These are phyloP conservation scores for Copromyces sp. DNA, from an alignment of 495 filamentous ascomycete genomes.

Conservation along the genomic window DNA sequence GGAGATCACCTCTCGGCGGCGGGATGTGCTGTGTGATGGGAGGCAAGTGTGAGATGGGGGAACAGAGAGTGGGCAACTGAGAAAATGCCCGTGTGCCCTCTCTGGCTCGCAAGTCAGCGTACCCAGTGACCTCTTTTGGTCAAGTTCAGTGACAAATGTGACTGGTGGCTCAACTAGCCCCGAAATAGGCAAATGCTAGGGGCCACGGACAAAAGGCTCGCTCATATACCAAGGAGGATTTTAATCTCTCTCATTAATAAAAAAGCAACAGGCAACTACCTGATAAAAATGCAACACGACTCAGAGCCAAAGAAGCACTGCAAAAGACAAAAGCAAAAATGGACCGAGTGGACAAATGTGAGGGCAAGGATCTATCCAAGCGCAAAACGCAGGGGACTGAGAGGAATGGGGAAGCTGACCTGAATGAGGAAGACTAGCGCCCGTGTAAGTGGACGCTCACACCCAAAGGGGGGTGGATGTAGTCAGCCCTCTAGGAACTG, in stretches of 20 bases:
- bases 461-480: neutral
- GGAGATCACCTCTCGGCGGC: conserved; percentile 5
- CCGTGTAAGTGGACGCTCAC: conserved; percentile 10
- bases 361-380: conserved; percentile 1
- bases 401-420: conserved; percentile 7
- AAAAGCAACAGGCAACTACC: neutral
- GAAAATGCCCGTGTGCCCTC: neutral
- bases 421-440: conserved; percentile 3
- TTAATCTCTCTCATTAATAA: neutral
- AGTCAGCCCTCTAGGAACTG: neutral
- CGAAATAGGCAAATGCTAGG: neutral
- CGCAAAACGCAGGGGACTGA: neutral
- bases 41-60: conserved; percentile 12
- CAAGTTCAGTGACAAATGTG: neutral
- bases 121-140: neutral
- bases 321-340: conserved; percentile 12
- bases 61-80: neutral
- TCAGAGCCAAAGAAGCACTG: conserved; percentile 2
- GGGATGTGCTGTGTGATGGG: conserved; percentile 13
- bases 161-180: neutral
- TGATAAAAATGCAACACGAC: neutral
- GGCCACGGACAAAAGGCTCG: neutral
- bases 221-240: neutral
- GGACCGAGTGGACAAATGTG: conserved; percentile 5
- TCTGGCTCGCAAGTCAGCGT: neutral